Evolutionary conservation across 441 rosid species (phyloP).

Genomic region (Caryocar brasiliense): DNA sequence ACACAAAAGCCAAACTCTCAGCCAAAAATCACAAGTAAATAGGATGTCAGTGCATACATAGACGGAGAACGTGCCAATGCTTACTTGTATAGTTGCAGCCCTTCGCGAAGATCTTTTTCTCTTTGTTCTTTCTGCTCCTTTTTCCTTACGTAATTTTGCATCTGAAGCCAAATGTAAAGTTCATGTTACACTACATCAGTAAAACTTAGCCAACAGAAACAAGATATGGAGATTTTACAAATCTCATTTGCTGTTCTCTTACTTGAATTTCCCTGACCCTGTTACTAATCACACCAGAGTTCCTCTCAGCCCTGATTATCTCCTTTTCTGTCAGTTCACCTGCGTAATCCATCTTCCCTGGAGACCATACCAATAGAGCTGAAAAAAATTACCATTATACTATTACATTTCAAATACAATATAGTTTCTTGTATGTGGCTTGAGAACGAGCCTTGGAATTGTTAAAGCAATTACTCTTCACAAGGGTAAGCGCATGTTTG

Average conservation of each 20-base stretch:
- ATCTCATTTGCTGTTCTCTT: conserved; percentile 16
- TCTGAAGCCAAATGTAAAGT: conserved; percentile 27
- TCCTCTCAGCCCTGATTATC: conserved; percentile 88
- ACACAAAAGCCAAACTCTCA: not conserved
- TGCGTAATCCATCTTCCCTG: conserved; percentile 52
- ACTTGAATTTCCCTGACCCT: conserved; percentile 85
- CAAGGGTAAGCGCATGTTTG: no score
- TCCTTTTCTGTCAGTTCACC: conserved; percentile 86
- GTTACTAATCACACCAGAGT: conserved; percentile 71
- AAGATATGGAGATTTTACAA: no score
- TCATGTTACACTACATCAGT: no score
- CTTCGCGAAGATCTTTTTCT: conserved; percentile 73
- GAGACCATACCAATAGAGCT: no score
- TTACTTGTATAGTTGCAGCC: conserved; percentile 71
- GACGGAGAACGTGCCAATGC: not conserved
- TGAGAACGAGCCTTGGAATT: no score
- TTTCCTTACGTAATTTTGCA: conserved; percentile 66
- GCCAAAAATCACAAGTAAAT: not conserved
- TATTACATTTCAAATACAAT: no score
- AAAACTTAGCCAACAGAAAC: no score
- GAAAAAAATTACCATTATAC: no score
- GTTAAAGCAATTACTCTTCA: no score
- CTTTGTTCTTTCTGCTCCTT: conserved; percentile 65
- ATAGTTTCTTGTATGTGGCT: no score
- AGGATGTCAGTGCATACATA: no score